These are phyloP conservation scores for Tanacetum coccineum DNA, from an alignment of 129 eudicot species.

Conservation along the genomic window DNA sequence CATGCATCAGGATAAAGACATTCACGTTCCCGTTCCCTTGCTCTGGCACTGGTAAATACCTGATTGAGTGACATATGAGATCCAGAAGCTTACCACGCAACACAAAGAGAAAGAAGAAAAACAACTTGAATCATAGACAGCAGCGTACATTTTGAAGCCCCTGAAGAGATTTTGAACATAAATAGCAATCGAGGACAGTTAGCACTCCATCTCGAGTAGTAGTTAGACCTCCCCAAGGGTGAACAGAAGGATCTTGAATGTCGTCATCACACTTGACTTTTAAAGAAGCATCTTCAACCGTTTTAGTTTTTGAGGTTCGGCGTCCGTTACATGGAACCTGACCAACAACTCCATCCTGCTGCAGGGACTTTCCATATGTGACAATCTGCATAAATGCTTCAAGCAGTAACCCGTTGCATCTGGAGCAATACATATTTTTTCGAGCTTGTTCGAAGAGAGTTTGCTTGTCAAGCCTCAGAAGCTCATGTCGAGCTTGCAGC, in stretches of 20 bases:
- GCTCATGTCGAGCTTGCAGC: slow-evolving; percentile 77
- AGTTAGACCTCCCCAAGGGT: slow-evolving; percentile 97
- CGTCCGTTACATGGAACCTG: slow-evolving; percentile 39
- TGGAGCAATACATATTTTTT: slow-evolving; percentile 92
- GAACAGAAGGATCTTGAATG: slow-evolving; percentile 89
- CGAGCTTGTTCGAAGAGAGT: slow-evolving; percentile 95
- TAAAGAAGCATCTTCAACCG: slow-evolving; percentile 34
- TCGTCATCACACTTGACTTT: slow-evolving; percentile 56
- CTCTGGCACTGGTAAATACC: not conserved
- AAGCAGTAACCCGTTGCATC: slow-evolving; percentile 89
- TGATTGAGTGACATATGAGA: slow-evolving; percentile 25
- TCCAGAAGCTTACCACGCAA: slow-evolving; percentile 76
- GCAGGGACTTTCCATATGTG: slow-evolving; percentile 88
- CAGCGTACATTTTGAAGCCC: slow-evolving; percentile 78
- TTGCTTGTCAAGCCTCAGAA: slow-evolving; percentile 80
- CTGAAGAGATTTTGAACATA: slow-evolving; percentile 74
- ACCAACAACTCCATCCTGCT: slow-evolving; percentile 60
- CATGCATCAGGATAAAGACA: slow-evolving; percentile 11
- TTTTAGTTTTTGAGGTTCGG: slow-evolving; percentile 38
- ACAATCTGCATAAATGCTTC: slow-evolving; percentile 93
- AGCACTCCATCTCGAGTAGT: slow-evolving; percentile 79
- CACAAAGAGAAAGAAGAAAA: not conserved
- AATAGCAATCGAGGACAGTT: slow-evolving; percentile 84
- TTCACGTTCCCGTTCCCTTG: slow-evolving; percentile 17
- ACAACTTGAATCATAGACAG: slow-evolving; percentile 10